A percentile compares a stretch with the other conserved stretches of the same genome.
Conservation (phyloP, 345 rosid species). For the Pistacia vera region DNA sequence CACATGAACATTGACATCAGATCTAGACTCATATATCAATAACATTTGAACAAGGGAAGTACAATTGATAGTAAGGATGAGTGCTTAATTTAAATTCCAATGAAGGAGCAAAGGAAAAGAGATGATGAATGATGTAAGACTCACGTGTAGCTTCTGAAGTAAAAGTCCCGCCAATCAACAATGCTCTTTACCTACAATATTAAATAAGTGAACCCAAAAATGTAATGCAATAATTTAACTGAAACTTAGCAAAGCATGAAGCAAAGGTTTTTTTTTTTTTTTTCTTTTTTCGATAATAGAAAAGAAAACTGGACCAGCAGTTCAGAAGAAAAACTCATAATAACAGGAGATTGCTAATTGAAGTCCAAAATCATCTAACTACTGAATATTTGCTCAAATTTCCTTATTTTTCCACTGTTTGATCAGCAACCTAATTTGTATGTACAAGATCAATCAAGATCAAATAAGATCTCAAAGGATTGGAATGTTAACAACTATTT, state of each 20-base stretch:
- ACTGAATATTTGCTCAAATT: not conserved
- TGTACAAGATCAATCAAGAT: too few relatives aligned
- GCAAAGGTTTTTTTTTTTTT: not conserved
- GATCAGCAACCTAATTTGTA: too few relatives aligned
- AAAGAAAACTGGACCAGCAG: too few relatives aligned
- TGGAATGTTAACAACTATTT: not conserved
- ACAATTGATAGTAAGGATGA: not conserved
- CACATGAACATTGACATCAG: not conserved
- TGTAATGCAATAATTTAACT: not conserved
- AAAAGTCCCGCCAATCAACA: slow-evolving; percentile 92
- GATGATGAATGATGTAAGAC: slow-evolving; percentile 24
- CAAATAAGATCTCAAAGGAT: too few relatives aligned
- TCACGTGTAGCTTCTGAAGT: slow-evolving; percentile 78
- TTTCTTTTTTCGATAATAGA: not conserved
- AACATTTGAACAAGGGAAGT: not conserved
- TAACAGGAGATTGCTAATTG: not conserved
- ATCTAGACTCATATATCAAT: not conserved
- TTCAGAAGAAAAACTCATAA: too few relatives aligned
- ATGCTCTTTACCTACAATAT: slow-evolving; percentile 78
- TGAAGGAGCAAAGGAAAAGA: not conserved
- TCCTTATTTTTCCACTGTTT: too few relatives aligned
- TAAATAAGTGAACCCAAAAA: slow-evolving; percentile 15
- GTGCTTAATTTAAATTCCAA: not conserved
- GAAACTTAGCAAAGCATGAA: not conserved
- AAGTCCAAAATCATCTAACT: not conserved